These are phyloP conservation scores for Sutorius australiensis DNA, from an alignment of 768 basidiomycete genomes.

Conservation along the genomic window DNA sequence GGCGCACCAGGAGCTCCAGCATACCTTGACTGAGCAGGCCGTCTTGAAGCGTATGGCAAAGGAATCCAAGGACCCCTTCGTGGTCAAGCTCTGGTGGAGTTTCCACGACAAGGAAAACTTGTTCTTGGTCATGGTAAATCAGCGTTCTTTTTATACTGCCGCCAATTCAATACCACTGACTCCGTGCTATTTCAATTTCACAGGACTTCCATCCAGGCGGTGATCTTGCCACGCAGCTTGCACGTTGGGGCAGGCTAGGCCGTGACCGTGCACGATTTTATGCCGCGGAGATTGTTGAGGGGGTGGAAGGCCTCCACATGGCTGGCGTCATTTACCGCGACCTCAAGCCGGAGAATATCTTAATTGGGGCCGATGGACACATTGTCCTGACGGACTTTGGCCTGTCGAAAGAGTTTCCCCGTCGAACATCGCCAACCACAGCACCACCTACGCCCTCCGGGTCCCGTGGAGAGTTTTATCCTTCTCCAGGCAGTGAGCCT, in stretches of 20 bases:
- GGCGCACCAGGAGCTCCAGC: constrained; percentile 93
- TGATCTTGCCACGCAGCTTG: constrained; percentile 95
- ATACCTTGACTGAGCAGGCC: constrained; percentile 94
- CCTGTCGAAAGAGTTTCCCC: constrained; percentile 85
- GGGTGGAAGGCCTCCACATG: constrained; percentile 89
- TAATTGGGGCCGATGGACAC: constrained; percentile 92
- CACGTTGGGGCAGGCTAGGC: constrained; percentile 91
- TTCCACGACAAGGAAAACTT: constrained; percentile 98
- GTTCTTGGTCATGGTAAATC: constrained; percentile 86
- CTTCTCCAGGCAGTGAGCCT: constrained; percentile 39
- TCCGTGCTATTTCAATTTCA: constrained; percentile 10
- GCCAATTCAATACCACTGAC: constrained; percentile 8
- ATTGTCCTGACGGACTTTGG: constrained; percentile 98
- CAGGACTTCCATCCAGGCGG: constrained; percentile 95
- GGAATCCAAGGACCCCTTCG: constrained; percentile 84
- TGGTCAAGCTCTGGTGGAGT: constrained; percentile 94
- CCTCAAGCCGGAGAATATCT: constrained; percentile 94
- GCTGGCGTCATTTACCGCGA: constrained; percentile 97
- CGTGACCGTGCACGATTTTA: constrained; percentile 95
- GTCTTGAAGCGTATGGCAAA: constrained; percentile 94
- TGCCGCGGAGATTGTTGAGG: constrained; percentile 95
- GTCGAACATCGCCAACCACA: constrained; percentile 42
- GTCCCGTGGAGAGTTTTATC: constrained; percentile 50
- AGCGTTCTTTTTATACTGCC: constrained; percentile 14
- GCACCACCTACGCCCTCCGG: constrained; percentile 59